These are phyloP conservation scores for Aspergillus proliferans DNA, from an alignment of 2,329 filamentous ascomycete species.

Conservation along the genomic window DNA sequence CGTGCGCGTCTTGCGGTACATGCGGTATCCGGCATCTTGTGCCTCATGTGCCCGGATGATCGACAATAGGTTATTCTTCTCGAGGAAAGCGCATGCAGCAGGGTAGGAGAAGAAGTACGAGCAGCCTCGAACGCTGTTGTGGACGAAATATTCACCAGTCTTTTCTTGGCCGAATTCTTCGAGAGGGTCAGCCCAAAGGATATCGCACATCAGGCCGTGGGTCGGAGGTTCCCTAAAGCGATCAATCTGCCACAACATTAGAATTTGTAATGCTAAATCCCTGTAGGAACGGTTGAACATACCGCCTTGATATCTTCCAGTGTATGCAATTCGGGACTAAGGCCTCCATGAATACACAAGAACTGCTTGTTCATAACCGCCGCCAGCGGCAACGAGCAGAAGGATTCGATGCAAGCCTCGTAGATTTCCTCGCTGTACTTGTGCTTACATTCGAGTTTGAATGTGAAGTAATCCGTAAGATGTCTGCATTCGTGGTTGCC, in stretches of 20 bases:
- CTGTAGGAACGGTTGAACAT: constrained; percentile 30
- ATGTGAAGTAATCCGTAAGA: constrained; percentile 99
- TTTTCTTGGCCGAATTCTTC: constrained; percentile 99
- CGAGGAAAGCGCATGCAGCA: constrained; percentile 90
- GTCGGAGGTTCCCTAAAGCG: constrained; percentile 96
- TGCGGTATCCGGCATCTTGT: constrained; percentile 95
- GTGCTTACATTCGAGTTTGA: constrained; percentile 99
- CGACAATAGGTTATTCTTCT: constrained; percentile 97
- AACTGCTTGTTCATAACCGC: constrained; percentile 99
- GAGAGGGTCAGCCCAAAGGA: constrained; percentile 95
- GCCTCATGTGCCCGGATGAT: constrained; percentile 97
- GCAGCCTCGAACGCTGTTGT: constrained; percentile 97
- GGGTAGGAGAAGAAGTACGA: constrained; percentile 99
- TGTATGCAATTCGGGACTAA: constrained; percentile 93
- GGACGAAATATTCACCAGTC: constrained; percentile 92
- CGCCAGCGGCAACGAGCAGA: constrained; percentile 86
- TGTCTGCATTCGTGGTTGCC: constrained; percentile 99
- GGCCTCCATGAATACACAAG: constrained; percentile 91
- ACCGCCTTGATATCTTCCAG: constrained; percentile 88
- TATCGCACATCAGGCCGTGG: constrained; percentile 97
- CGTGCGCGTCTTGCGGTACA: constrained; percentile 97
- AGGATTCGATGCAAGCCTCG: constrained; percentile 97
- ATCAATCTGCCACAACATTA: constrained; percentile 62
- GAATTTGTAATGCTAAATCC: neutral
- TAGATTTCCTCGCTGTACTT: constrained; percentile 97